Conservation (phyloP, 2,329 filamentous ascomycete genomes). For the Sporothrix dimorphospora region DNA sequence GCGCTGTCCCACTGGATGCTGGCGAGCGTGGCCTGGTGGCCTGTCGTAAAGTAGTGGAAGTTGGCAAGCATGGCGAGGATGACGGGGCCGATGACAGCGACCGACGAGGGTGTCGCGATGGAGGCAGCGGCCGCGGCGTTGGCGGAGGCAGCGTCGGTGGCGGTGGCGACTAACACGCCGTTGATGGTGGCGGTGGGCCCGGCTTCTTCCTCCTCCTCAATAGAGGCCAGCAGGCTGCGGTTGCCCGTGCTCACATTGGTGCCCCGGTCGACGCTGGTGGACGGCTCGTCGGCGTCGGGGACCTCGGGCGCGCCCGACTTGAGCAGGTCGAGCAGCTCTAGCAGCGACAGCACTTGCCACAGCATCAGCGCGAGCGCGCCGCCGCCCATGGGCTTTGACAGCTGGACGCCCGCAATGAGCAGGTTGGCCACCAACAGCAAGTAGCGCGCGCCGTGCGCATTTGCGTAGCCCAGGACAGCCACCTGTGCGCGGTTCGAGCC, state of each 20-base stretch:
- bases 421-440: slow-evolving; percentile 81
- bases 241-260: not conserved
- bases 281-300: not conserved
- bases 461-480: slow-evolving; percentile 86
- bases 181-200: not conserved
- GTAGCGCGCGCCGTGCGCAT: slow-evolving; percentile 89
- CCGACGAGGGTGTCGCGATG: slow-evolving; percentile 63
- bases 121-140: slow-evolving; percentile 35
- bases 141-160: not conserved
- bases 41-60: slow-evolving; percentile 97
- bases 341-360: slow-evolving; percentile 85
- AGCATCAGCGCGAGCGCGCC: slow-evolving; percentile 80
- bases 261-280: not conserved
- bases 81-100: slow-evolving; percentile 76
- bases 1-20: slow-evolving; percentile 96
- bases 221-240: slow-evolving; percentile 26
- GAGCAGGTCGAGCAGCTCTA: slow-evolving; percentile 66
- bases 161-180: not conserved
- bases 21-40: slow-evolving; percentile 85
- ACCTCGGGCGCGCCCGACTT: slow-evolving; percentile 46
- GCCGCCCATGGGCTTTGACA: slow-evolving; percentile 93
- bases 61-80: slow-evolving; percentile 86
- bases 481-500: slow-evolving; percentile 57
- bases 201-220: slow-evolving; percentile 26
- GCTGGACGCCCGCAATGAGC: slow-evolving; percentile 72